Evolutionary conservation across 2,329 filamentous ascomycete species (phyloP).

Genomic region (Phaeophleospora eucalypticola): DNA sequence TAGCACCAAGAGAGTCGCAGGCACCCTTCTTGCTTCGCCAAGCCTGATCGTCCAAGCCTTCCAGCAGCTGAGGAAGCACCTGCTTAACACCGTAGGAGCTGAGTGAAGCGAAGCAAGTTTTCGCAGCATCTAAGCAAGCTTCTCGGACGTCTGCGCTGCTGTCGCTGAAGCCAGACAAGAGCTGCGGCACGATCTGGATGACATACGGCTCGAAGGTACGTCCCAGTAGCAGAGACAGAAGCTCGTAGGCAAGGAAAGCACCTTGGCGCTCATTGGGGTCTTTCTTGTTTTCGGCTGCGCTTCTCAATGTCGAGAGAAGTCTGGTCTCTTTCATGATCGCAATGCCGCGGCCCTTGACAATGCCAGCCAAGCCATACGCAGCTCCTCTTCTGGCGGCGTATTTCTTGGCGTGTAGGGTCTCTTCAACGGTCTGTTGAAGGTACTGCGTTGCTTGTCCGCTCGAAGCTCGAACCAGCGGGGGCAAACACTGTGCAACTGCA

Average conservation of each 20-base stretch:
- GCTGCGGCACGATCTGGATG: slow-evolving; percentile 87
- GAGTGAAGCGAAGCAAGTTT: slow-evolving; percentile 86
- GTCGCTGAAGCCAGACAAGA: slow-evolving; percentile 87
- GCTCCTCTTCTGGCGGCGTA: slow-evolving; percentile 92
- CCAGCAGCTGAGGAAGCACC: slow-evolving; percentile 83
- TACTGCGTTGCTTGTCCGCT: slow-evolving; percentile 74
- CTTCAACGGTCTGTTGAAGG: slow-evolving; percentile 73
- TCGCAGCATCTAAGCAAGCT: slow-evolving; percentile 86
- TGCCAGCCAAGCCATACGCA: slow-evolving; percentile 87
- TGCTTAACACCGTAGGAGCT: slow-evolving; percentile 96
- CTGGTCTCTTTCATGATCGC: slow-evolving; percentile 76
- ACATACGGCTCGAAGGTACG: slow-evolving; percentile 94
- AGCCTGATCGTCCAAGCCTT: slow-evolving; percentile 89
- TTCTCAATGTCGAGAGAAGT: slow-evolving; percentile 74
- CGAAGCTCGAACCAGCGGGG: slow-evolving; percentile 80
- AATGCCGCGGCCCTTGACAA: slow-evolving; percentile 85
- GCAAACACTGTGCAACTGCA: slow-evolving; percentile 88
- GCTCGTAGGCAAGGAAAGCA: slow-evolving; percentile 82
- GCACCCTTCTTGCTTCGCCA: slow-evolving; percentile 99
- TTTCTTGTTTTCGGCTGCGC: slow-evolving; percentile 91
- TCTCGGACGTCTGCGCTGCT: slow-evolving; percentile 83
- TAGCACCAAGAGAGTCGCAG: slow-evolving; percentile 91
- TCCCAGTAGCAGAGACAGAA: slow-evolving; percentile 80
- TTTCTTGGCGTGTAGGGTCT: slow-evolving; percentile 79
- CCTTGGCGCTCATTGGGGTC: slow-evolving; percentile 84